Percentiles rank a stretch among this genome's conserved stretches.
These are phyloP conservation scores for Leavenworthia alabamica DNA, from an alignment of 345 rosid genomes.

Conservation along the genomic window DNA sequence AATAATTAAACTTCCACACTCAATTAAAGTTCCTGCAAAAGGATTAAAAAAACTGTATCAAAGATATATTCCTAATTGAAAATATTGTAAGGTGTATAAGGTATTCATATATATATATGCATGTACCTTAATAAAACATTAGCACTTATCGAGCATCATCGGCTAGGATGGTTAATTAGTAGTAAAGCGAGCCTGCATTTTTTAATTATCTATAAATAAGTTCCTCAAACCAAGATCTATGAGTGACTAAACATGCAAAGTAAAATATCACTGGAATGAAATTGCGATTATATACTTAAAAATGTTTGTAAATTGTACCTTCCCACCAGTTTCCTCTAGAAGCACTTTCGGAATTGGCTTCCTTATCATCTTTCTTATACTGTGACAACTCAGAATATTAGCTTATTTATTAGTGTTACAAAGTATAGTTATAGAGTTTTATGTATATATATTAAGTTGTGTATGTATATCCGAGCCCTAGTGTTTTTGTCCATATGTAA, in stretches of 20 bases:
- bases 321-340: conserved; percentile 99
- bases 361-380: conserved; percentile 57
- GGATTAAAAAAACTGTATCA: background rate
- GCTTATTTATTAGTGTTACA: too few species aligned
- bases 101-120: background rate
- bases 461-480: background rate
- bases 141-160: conserved; percentile 4
- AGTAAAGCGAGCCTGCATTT: conserved; percentile 51
- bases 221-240: background rate
- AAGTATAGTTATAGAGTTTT: background rate
- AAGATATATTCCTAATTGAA: background rate
- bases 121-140: conserved; percentile 13
- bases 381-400: conserved; percentile 18
- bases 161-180: conserved; percentile 25
- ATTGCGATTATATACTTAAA: background rate
- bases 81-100: background rate
- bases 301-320: conserved; percentile 40
- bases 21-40: conserved; percentile 18
- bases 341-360: conserved; percentile 50
- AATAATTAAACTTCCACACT: conserved; percentile 1
- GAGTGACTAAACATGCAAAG: background rate
- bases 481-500: background rate
- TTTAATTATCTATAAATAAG: background rate
- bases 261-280: background rate
- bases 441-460: background rate